phyloP scores from a whole-genome alignment of 805 yeast genomes.

The Osmozyma mogii region DNA sequence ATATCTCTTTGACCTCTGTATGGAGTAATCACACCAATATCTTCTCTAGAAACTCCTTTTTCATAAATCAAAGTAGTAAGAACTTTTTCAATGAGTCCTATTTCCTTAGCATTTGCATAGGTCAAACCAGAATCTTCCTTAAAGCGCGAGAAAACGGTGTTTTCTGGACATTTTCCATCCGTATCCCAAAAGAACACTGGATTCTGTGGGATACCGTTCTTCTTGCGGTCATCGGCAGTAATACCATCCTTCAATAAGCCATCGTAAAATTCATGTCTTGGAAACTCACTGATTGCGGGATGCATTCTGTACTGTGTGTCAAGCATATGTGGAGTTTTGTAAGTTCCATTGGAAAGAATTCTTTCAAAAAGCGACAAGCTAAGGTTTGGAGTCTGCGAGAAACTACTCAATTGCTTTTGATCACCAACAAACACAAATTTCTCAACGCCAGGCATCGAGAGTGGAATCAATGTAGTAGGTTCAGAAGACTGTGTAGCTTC shows the following conservation, averaged over 20 bases:
- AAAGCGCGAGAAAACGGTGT: slow-evolving; percentile 38
- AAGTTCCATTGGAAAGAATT: slow-evolving; percentile 68
- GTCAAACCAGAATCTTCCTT: slow-evolving; percentile 86
- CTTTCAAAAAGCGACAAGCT: slow-evolving; percentile 81
- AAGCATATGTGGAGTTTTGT: slow-evolving; percentile 72
- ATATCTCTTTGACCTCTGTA: slow-evolving; percentile 92
- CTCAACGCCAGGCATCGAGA: slow-evolving; percentile 75
- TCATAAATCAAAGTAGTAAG: slow-evolving; percentile 57
- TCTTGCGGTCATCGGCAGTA: slow-evolving; percentile 60
- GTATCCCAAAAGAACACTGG: slow-evolving; percentile 98
- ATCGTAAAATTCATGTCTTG: slow-evolving; percentile 88
- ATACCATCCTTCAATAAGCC: slow-evolving; percentile 91
- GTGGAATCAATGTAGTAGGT: slow-evolving; percentile 85
- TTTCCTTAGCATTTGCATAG: slow-evolving; percentile 79
- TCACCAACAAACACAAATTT: slow-evolving; percentile 91
- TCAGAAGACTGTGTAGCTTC: slow-evolving; percentile 93
- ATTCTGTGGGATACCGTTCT: slow-evolving; percentile 45
- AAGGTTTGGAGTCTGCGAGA: slow-evolving; percentile 63
- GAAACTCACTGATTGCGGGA: slow-evolving; percentile 78
- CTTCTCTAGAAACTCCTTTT: slow-evolving; percentile 66
- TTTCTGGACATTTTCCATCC: slow-evolving; percentile 54
- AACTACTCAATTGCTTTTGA: slow-evolving; percentile 91
- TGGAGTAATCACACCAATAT: slow-evolving; percentile 87
- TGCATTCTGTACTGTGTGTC: slow-evolving; percentile 96
- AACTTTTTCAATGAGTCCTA: slow-evolving; percentile 77